A percentile compares a stretch with the other conserved stretches of the same genome.
phyloP scores from a whole-genome alignment of 208 protist genomes.

The Lotmaria passim region DNA sequence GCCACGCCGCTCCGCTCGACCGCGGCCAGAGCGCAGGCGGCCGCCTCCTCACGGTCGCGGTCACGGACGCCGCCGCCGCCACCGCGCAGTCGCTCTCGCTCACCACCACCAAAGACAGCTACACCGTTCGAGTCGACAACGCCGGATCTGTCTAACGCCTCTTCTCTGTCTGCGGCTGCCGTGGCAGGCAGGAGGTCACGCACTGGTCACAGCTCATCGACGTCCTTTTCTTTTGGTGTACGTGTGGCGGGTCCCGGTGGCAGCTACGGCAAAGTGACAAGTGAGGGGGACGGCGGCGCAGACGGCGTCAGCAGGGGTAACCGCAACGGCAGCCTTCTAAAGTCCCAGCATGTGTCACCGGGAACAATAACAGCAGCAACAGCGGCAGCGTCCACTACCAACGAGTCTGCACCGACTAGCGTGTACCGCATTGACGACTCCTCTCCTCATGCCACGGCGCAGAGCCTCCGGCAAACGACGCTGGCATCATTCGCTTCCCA shows the following conservation, averaged over 20 bases:
- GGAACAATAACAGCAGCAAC: too few species aligned
- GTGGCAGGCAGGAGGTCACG: not conserved
- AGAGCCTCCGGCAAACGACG: constrained; percentile 16
- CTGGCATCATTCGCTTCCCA: constrained; percentile 5
- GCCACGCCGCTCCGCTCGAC: constrained; percentile 9
- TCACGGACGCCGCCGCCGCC: constrained; percentile 9
- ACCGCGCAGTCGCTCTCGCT: constrained; percentile 14
- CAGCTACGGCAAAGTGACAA: not conserved
- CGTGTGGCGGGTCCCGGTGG: not conserved
- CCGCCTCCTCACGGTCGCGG: constrained; percentile 15
- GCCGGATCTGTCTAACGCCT: not conserved
- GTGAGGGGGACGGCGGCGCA: not conserved
- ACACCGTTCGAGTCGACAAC: not conserved
- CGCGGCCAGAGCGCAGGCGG: constrained; percentile 17
- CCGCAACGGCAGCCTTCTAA: not conserved
- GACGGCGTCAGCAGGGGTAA: not conserved
- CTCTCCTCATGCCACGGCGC: not conserved
- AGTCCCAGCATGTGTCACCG: too few species aligned
- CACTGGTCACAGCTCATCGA: not conserved
- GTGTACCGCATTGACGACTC: not conserved
- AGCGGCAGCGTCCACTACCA: not conserved
- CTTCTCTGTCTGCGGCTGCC: not conserved
- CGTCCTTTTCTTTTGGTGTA: constrained; percentile 7
- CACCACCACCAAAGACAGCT: constrained; percentile 11
- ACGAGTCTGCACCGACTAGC: not conserved